phyloP scores from a whole-genome alignment of 2,329 filamentous ascomycete species.

The Fusarium ambrosium region DNA sequence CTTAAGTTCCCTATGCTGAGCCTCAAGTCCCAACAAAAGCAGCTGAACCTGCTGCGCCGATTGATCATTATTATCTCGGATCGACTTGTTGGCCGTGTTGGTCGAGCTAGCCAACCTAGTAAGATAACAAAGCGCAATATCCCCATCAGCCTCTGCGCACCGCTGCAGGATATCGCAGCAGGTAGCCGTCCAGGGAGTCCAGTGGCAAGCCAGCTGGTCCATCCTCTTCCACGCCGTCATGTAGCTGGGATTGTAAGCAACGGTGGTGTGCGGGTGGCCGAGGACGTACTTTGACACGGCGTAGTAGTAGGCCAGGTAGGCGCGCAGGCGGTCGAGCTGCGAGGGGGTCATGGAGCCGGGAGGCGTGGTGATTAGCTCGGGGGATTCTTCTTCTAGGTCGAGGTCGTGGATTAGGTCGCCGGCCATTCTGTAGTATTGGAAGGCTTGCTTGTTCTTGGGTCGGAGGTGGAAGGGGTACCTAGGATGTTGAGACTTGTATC shows the following conservation, averaged over 20 bases:
- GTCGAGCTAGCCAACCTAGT: conserved; percentile 57
- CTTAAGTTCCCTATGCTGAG: conserved; percentile 59
- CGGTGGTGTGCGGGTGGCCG: not conserved
- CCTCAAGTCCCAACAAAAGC: conserved; percentile 62
- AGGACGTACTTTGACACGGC: conserved; percentile 56
- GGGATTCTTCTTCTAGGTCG: conserved; percentile 60
- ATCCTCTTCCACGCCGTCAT: conserved; percentile 55
- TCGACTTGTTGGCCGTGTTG: conserved; percentile 54
- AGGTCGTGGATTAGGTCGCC: conserved; percentile 65
- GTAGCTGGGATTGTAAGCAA: conserved; percentile 51
- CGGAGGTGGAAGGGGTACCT: conserved; percentile 70
- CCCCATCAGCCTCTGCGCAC: conserved; percentile 53
- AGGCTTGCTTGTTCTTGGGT: conserved; percentile 63
- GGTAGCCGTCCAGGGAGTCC: conserved; percentile 58
- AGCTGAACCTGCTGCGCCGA: conserved; percentile 58
- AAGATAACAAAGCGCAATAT: conserved; percentile 60
- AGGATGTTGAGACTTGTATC: not conserved
- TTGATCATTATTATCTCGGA: conserved; percentile 46
- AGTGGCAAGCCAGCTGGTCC: conserved; percentile 49
- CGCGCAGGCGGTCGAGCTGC: conserved; percentile 59
- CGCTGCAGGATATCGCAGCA: conserved; percentile 61
- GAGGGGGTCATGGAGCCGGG: conserved; percentile 15
- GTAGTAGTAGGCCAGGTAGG: conserved; percentile 62
- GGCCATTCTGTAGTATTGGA: conserved; percentile 67
- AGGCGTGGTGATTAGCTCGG: not conserved